phyloP scores from a whole-genome alignment of 75 land plant species.

The Pinus albicaulis region DNA sequence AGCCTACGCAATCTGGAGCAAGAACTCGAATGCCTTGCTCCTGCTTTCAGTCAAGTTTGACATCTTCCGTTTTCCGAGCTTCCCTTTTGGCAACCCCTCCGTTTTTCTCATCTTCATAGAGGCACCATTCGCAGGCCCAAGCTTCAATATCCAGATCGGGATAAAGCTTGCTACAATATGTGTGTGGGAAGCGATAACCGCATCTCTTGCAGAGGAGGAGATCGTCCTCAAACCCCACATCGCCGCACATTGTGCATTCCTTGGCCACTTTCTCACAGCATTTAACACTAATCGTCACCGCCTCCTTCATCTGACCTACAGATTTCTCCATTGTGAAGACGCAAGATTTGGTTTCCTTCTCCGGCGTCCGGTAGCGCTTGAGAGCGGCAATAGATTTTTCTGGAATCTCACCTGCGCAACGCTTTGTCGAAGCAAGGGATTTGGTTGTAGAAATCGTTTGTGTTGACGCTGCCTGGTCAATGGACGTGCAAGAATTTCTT shows the following conservation, averaged over 20 bases:
- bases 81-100: not conserved
- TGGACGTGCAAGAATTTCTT: not conserved
- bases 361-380: not conserved
- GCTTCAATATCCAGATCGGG: conserved; percentile 18
- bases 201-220: conserved; percentile 25
- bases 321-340: not conserved
- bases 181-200: conserved; percentile 28
- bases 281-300: too few species aligned
- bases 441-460: not conserved
- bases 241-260: conserved; percentile 45
- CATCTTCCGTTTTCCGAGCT: conserved; percentile 1
- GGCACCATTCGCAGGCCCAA: conserved; percentile 39
- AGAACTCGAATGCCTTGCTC: conserved; percentile 2
- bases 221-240: conserved; percentile 13
- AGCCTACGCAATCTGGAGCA: conserved; percentile 10
- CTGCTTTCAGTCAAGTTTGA: not conserved
- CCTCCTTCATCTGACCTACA: not conserved
- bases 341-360: not conserved
- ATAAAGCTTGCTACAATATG: conserved; percentile 27
- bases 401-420: not conserved
- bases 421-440: not conserved
- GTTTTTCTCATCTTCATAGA: conserved; percentile 2
- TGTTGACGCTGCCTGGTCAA: too few species aligned
- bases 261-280: not conserved
- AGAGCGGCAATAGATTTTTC: not conserved